Conservation (phyloP, 495 filamentous ascomycete species). For the Hypoxylon trugodes region DNA sequence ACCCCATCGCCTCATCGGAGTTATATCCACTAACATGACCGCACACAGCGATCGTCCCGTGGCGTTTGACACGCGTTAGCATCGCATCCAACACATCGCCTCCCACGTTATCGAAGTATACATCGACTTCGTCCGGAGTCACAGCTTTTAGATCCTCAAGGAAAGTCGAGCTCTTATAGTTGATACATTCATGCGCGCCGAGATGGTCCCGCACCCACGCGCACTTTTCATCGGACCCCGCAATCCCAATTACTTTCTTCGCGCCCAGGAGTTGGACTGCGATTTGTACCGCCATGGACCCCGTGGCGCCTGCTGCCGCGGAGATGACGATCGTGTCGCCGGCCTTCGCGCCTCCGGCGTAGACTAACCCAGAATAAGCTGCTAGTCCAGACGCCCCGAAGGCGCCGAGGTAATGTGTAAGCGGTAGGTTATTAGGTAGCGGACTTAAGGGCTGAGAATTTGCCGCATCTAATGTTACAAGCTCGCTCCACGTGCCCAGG, state of each 20-base stretch:
- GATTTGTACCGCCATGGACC: constrained; percentile 69
- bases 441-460: constrained; percentile 43
- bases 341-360: constrained; percentile 57
- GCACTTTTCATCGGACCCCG: constrained; percentile 64
- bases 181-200: constrained; percentile 64
- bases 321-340: constrained; percentile 33
- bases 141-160: constrained; percentile 55
- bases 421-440: constrained; percentile 44
- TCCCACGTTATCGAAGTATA: constrained; percentile 69
- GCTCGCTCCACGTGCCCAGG: constrained; percentile 60
- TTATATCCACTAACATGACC: constrained; percentile 63
- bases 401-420: constrained; percentile 60
- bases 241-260: constrained; percentile 63
- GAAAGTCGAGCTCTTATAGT: constrained; percentile 63
- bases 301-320: constrained; percentile 64
- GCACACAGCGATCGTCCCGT: constrained; percentile 62
- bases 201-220: constrained; percentile 60
- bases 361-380: constrained; percentile 60
- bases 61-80: constrained; percentile 58
- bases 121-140: constrained; percentile 62
- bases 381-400: constrained; percentile 61
- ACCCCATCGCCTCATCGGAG: constrained; percentile 38
- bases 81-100: constrained; percentile 66
- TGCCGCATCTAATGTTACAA: constrained; percentile 52
- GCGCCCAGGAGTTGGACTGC: constrained; percentile 64